Evolutionary conservation across 345 rosid species (phyloP).

Genomic region (Diplotaxis tenuifolia): DNA sequence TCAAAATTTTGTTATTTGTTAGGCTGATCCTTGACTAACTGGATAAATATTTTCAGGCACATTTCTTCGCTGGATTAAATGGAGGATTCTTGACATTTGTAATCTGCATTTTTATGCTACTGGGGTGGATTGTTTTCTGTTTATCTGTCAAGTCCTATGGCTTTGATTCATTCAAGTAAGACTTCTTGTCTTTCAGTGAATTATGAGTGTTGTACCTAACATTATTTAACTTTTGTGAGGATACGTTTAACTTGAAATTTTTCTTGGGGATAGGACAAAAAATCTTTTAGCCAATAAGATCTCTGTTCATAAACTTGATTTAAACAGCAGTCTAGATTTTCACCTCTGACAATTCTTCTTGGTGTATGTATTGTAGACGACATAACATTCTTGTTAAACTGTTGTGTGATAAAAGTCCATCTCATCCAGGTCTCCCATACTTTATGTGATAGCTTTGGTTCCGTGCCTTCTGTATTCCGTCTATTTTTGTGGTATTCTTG

Average conservation of each 20-base stretch:
- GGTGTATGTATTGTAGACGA: neutral
- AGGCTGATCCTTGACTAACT: neutral
- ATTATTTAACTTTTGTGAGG: neutral
- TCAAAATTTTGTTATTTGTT: conserved; percentile 30
- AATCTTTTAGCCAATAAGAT: neutral
- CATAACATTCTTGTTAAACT: neutral
- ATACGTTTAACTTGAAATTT: conserved; percentile 4
- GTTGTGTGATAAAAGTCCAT: conserved; percentile 29
- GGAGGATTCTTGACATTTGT: conserved; percentile 85
- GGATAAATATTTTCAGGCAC: conserved; percentile 52
- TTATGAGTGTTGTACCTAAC: neutral
- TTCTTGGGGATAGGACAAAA: neutral
- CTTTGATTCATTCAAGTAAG: conserved; percentile 58
- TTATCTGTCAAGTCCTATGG: conserved; percentile 49
- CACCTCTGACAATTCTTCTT: neutral
- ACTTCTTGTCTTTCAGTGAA: neutral
- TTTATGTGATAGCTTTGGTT: conserved; percentile 64
- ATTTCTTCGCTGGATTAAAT: conserved; percentile 69
- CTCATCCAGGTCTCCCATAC: conserved; percentile 66
- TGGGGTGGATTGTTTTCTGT: conserved; percentile 70
- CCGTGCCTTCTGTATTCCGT: conserved; percentile 69
- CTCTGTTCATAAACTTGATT: neutral
- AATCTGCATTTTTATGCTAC: conserved; percentile 64
- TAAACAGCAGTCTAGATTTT: neutral
- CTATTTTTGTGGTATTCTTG: conserved; percentile 82